Conservation (phyloP, 768 basidiomycete genomes). For the Boletus sp. region DNA sequence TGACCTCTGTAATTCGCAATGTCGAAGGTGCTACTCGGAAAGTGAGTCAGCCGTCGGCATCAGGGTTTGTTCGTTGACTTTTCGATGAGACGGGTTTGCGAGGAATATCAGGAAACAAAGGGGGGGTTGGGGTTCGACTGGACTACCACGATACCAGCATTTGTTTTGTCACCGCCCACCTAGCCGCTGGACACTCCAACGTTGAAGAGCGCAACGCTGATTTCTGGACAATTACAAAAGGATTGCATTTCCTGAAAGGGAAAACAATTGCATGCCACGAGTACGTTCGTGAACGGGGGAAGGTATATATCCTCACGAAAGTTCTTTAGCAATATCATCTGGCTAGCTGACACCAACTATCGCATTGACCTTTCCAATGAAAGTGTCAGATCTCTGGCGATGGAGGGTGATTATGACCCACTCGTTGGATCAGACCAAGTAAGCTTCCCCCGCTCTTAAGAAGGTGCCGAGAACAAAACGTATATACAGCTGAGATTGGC, state of each 20-base stretch:
- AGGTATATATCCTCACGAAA: constrained; percentile 7
- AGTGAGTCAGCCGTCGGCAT: constrained; percentile 40
- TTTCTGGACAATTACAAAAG: constrained; percentile 81
- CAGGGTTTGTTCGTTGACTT: background rate
- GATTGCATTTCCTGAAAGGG: constrained; percentile 85
- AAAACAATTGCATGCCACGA: constrained; percentile 88
- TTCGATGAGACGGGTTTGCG: constrained; percentile 69
- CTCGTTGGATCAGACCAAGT: constrained; percentile 88
- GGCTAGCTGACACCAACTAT: constrained; percentile 96
- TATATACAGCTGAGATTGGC: constrained; percentile 60
- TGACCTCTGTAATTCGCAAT: constrained; percentile 79
- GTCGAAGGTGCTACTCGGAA: constrained; percentile 93
- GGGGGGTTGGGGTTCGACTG: constrained; percentile 90
- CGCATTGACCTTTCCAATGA: constrained; percentile 87
- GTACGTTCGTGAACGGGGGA: constrained; percentile 45
- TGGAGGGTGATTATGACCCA: constrained; percentile 63
- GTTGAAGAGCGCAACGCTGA: constrained; percentile 90
- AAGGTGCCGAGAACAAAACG: background rate
- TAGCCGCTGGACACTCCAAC: constrained; percentile 94
- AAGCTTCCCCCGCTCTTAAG: constrained; percentile 10
- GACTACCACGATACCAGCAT: constrained; percentile 90
- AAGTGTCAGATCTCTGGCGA: constrained; percentile 66
- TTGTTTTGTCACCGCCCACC: constrained; percentile 94
- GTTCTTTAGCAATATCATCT: constrained; percentile 76
- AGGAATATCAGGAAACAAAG: constrained; percentile 97